phyloP scores from a whole-genome alignment of 2,329 filamentous ascomycete genomes.

The Fusarium tuaranense region DNA sequence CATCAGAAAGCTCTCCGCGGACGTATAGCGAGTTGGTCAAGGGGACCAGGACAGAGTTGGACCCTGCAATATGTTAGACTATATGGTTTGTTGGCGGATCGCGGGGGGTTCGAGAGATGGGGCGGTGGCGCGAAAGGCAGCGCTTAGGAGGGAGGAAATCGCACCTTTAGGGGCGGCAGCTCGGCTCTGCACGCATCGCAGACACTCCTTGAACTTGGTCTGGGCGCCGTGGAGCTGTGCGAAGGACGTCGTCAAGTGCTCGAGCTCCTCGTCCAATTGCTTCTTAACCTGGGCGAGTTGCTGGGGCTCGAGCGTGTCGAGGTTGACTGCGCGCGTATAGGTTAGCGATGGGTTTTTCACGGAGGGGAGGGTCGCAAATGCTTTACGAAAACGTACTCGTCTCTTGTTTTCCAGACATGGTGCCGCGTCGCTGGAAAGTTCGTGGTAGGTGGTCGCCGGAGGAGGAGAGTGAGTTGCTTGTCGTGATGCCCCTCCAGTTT shows the following conservation, averaged over 20 bases:
- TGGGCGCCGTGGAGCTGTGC: conserved; percentile 90
- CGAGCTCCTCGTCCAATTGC: conserved; percentile 94
- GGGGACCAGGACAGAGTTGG: conserved; percentile 83
- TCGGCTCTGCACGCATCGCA: conserved; percentile 75
- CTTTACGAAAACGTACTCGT: conserved; percentile 38
- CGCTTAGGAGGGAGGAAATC: conserved; percentile 2
- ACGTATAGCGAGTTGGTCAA: conserved; percentile 96
- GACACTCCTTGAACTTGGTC: conserved; percentile 90
- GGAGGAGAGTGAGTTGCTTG: conserved; percentile 18
- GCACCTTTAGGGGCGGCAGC: conserved; percentile 48
- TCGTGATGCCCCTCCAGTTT: conserved; percentile 42
- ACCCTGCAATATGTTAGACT: conserved; percentile 38
- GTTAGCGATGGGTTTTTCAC: conserved; percentile 2
- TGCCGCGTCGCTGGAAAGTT: conserved; percentile 24
- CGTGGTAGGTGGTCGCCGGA: conserved; percentile 10
- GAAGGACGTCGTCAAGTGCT: conserved; percentile 92
- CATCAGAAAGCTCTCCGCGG: conserved; percentile 80
- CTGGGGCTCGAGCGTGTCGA: conserved; percentile 82
- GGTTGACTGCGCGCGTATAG: conserved; percentile 58
- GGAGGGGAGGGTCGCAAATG: not conserved
- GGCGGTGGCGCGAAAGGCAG: not conserved
- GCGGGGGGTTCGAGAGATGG: not conserved
- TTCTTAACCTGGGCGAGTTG: conserved; percentile 94
- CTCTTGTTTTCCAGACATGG: conserved; percentile 51
- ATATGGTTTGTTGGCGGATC: not conserved